phyloP scores from a whole-genome alignment of 345 rosid species.

The Eucalyptus polyanthemos region DNA sequence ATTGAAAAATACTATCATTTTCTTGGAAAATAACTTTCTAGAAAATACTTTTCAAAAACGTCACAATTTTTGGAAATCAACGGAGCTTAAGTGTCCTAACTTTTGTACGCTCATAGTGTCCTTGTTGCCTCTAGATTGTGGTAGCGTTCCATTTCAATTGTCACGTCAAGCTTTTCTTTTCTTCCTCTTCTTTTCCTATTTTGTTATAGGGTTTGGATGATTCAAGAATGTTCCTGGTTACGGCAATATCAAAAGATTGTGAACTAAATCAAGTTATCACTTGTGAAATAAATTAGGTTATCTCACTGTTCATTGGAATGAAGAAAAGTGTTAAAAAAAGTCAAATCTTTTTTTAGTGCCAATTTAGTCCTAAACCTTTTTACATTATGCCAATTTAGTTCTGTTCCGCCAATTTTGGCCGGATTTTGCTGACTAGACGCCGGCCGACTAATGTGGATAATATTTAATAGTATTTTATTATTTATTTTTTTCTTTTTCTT shows the following conservation, averaged over 20 bases:
- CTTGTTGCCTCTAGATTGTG: not conserved
- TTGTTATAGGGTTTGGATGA: not conserved
- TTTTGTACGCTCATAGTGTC: not conserved
- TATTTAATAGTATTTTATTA: too few species aligned
- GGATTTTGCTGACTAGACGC: rapidly evolving
- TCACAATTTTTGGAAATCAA: rapidly evolving
- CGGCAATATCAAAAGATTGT: not conserved
- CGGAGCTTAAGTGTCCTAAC: too few species aligned
- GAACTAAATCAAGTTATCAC: not conserved
- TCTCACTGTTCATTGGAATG: not conserved
- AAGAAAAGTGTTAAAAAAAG: too few species aligned
- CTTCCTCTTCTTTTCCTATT: not conserved
- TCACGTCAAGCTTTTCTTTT: not conserved
- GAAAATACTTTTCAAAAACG: rapidly evolving
- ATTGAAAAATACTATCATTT: too few species aligned
- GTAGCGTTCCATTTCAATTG: not conserved
- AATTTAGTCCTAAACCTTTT: too few species aligned
- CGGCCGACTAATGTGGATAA: rapidly evolving
- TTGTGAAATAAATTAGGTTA: not conserved
- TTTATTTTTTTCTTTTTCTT: too few species aligned
- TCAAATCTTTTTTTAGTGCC: too few species aligned
- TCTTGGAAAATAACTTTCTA: rapidly evolving
- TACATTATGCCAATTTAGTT: too few species aligned
- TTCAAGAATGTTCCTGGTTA: too few species aligned
- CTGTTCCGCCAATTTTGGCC: too few species aligned